Percentiles rank a stretch among this genome's conserved stretches.
phyloP scores from a whole-genome alignment of 2,329 filamentous ascomycete genomes.

The Exophiala sp. region DNA sequence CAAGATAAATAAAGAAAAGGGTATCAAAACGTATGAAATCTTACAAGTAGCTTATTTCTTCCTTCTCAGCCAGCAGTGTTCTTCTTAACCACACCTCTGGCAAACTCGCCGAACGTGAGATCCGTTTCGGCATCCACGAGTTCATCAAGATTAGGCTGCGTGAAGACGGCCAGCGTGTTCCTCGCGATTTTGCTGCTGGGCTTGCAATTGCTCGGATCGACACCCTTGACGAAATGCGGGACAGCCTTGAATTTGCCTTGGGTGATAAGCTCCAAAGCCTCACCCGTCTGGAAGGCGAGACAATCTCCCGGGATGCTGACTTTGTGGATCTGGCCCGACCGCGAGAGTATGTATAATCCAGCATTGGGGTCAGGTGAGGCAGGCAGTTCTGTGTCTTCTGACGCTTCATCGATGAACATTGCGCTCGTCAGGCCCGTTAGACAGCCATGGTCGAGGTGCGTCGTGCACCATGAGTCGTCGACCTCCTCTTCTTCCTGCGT shows the following conservation, averaged over 20 bases:
- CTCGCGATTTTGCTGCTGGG: slow-evolving; percentile 53
- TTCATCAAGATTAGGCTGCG: slow-evolving; percentile 84
- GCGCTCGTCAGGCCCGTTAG: slow-evolving; percentile 90
- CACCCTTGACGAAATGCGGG: slow-evolving; percentile 88
- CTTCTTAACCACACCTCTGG: slow-evolving; percentile 75
- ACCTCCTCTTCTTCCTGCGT: slow-evolving; percentile 17
- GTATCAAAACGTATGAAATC: background rate
- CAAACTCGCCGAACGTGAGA: slow-evolving; percentile 69
- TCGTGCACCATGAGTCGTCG: slow-evolving; percentile 93
- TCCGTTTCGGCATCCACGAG: slow-evolving; percentile 68
- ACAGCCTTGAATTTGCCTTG: slow-evolving; percentile 89
- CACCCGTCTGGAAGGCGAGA: slow-evolving; percentile 93
- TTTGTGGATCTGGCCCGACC: slow-evolving; percentile 77
- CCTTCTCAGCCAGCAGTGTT: slow-evolving; percentile 51
- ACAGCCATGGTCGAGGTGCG: slow-evolving; percentile 78
- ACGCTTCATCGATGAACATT: slow-evolving; percentile 84
- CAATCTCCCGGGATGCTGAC: slow-evolving; percentile 87
- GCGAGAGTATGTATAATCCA: slow-evolving; percentile 90
- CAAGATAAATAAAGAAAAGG: background rate
- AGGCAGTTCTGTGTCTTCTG: slow-evolving; percentile 56
- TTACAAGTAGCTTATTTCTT: background rate
- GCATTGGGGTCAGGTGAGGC: slow-evolving; percentile 76
- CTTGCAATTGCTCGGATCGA: slow-evolving; percentile 50
- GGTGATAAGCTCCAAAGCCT: slow-evolving; percentile 87
- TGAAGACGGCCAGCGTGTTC: slow-evolving; percentile 95